Conservation (phyloP, 306 rosid species). For the Quercus aquifolioides region DNA sequence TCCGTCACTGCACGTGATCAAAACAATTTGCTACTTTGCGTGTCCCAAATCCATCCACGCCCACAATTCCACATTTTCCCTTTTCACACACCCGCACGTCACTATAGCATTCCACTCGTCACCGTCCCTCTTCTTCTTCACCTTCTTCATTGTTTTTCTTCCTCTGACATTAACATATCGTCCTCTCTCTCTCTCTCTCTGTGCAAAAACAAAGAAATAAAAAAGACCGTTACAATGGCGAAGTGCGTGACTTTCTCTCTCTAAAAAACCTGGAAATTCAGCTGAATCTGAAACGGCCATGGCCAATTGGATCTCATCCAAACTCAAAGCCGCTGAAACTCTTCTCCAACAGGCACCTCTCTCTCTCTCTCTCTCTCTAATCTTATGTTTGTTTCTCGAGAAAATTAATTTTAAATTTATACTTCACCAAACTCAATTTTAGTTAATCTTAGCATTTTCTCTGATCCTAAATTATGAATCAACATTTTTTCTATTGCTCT, state of each 20-base stretch:
- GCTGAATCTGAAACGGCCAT: slow-evolving; percentile 31
- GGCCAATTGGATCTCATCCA: slow-evolving; percentile 98
- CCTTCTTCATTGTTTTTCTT: background rate
- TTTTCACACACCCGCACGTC: background rate
- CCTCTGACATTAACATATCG: background rate
- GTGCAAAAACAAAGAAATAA: too few species aligned
- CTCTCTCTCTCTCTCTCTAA: background rate
- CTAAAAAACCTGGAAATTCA: background rate
- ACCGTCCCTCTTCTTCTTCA: background rate
- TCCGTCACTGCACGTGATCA: background rate
- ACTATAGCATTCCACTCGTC: background rate
- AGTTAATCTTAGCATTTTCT: background rate
- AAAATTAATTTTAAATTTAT: background rate
- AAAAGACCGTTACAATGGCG: too few species aligned
- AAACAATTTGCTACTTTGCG: too few species aligned
- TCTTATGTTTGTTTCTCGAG: slow-evolving; percentile 6
- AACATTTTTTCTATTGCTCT: background rate
- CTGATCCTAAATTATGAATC: background rate
- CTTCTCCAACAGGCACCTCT: slow-evolving; percentile 83
- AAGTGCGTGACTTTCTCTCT: background rate
- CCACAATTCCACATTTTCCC: background rate
- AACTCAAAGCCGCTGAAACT: slow-evolving; percentile 92
- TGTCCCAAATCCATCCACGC: background rate
- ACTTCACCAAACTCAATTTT: background rate
- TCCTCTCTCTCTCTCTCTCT: background rate